Conservation (phyloP, 768 basidiomycete genomes). For the Hericium rajendrae region DNA sequence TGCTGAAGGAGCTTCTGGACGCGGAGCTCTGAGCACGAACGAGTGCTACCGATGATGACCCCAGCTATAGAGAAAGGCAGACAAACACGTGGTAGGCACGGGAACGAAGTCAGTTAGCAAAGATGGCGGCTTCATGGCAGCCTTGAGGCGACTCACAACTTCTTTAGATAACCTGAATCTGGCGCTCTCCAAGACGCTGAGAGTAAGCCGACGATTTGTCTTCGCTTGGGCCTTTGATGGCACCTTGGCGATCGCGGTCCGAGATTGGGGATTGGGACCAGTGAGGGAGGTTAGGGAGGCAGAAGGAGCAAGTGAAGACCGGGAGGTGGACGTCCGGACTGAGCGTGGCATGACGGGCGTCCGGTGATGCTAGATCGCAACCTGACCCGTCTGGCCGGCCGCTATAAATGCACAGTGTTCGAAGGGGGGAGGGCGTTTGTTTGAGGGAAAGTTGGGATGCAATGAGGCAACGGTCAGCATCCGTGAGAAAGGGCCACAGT, state of each 20-base stretch:
- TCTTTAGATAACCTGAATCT: constrained; percentile 27
- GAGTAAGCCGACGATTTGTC: constrained; percentile 11
- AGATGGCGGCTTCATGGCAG: constrained; percentile 16
- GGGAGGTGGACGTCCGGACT: neutral
- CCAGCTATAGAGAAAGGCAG: constrained; percentile 13
- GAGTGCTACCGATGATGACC: constrained; percentile 15
- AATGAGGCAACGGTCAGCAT: too few species aligned
- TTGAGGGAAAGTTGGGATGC: too few species aligned
- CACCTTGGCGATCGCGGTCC: too few species aligned
- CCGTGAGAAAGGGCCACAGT: too few species aligned
- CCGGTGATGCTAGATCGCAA: too few species aligned
- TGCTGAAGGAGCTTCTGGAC: constrained; percentile 12
- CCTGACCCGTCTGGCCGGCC: too few species aligned
- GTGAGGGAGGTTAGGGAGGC: constrained; percentile 5
- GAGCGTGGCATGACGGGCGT: too few species aligned
- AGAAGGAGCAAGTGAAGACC: constrained; percentile 18
- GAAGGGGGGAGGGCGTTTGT: too few species aligned
- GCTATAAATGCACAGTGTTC: too few species aligned
- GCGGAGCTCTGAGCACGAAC: constrained; percentile 11
- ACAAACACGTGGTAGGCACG: constrained; percentile 29
- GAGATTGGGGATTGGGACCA: neutral
- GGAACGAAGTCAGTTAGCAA: constrained; percentile 8
- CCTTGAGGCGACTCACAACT: constrained; percentile 18
- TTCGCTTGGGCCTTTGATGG: too few species aligned
- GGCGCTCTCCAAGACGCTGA: constrained; percentile 24